These are phyloP conservation scores for Plicaturopsis crispa DNA, from an alignment of 768 basidiomycete genomes.

Conservation along the genomic window DNA sequence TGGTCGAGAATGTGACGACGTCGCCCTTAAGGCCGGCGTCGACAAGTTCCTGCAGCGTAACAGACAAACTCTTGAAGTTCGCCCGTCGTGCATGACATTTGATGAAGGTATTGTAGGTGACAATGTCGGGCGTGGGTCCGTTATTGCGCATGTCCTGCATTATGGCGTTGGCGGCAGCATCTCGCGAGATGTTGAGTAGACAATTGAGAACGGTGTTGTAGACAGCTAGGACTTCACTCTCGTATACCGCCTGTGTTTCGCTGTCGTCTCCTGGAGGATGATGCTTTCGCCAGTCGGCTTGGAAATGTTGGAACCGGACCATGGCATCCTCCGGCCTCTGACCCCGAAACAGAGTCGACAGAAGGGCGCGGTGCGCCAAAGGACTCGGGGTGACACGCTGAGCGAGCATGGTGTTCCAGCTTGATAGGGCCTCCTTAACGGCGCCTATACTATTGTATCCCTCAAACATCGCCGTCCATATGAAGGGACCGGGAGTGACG, in stretches of 20 bases:
- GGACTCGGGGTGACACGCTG: conserved; percentile 51
- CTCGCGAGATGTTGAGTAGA: conserved; percentile 39
- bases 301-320: conserved; percentile 42
- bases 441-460: conserved; percentile 48
- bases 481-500: conserved; percentile 41
- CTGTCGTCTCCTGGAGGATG: no score
- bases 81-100: conserved; percentile 53
- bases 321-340: conserved; percentile 45
- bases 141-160: conserved; percentile 34
- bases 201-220: conserved; percentile 76
- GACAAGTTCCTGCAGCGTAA: conserved; percentile 50
- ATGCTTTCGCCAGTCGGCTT: no score
- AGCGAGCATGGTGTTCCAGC: conserved; percentile 61
- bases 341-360: conserved; percentile 50
- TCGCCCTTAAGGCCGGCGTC: conserved; percentile 56
- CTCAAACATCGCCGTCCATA: conserved; percentile 70
- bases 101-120: conserved; percentile 79
- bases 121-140: conserved; percentile 62
- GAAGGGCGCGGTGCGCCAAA: conserved; percentile 61
- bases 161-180: conserved; percentile 32
- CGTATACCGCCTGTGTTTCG: not conserved
- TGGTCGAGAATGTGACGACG: conserved; percentile 79
- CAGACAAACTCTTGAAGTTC: conserved; percentile 56
- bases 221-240: conserved; percentile 29
- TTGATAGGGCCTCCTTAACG: conserved; percentile 42